Evolutionary conservation across 805 yeast species (phyloP), one percentile per base, ranked within the genome.

Genomic region (Myxozyma mucilagina): DNA sequence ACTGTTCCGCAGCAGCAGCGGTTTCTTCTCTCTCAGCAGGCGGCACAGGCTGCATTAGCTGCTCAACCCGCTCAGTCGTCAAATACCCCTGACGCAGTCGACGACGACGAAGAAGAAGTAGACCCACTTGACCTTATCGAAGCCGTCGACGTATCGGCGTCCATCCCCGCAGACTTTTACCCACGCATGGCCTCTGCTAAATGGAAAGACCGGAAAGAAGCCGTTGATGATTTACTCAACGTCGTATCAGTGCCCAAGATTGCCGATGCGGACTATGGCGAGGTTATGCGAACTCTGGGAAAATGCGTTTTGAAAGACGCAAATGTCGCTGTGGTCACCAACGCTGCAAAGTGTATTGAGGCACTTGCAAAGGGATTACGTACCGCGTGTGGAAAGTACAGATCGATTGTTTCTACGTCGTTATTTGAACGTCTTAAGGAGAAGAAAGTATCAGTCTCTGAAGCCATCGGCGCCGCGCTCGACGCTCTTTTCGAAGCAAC

Each of bases 181-280:
- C 70, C 78, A 1, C 77, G 84, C 66, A 75, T 90, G 36, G 72
- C 78, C 0, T 85, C 92, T 1, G 63, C 85, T 0, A 86, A 87
- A 69, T 94, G 99, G 99, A 90, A 91, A 71, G 97, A 92, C 55
- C 80, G 99, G 64, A 90, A 89, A 60, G 97, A 89, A 67, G 90
- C 82, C 0, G 78, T 94, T 58, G 93, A 89, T 51, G 91, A 85
- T 64, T 71, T 80, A 9, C 53, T 58, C 7, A 60, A 59, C 2
- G 66, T 63, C 8, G 79, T 82, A 1, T 71, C 73, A 18, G 75
- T 77, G 11, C 84, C 87, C 47, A 83, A 84, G 1, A 77, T 86
- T 48, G 78, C 76, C n/a, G 74, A 77, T 8, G 79, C 77, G 38
- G 96, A 92, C 71, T 90, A 86, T 73, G 65, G 80, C 6, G 86